Conservation (phyloP, 2,329 filamentous ascomycete species). For the Penicillium sp. region DNA sequence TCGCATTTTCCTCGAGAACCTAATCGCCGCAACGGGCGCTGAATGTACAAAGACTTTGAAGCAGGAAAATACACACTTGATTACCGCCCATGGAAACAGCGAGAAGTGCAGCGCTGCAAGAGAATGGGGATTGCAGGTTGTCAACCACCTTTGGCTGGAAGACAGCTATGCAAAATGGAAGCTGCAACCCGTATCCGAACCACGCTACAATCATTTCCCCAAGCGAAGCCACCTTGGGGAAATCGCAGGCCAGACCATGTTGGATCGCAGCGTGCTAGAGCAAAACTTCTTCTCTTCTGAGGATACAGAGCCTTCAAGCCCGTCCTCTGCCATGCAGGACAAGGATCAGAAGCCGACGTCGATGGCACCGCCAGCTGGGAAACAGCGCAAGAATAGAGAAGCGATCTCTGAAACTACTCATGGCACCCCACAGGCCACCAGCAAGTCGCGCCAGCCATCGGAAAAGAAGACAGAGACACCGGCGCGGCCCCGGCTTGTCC, state of each 20-base stretch:
- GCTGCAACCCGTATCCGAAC: conserved; percentile 63
- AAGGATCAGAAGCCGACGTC: conserved; percentile 32
- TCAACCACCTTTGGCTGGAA: conserved; percentile 96
- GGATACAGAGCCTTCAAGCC: conserved; percentile 17
- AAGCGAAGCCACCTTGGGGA: conserved; percentile 85
- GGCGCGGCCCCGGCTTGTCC: conserved; percentile 45
- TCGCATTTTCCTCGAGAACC: conserved; percentile 84
- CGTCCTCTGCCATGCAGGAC: conserved; percentile 30
- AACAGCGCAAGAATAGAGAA: conserved; percentile 16
- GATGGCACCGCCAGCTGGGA: conserved; percentile 21
- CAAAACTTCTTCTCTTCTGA: conserved; percentile 56
- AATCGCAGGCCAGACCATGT: conserved; percentile 79
- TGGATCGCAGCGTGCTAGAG: conserved; percentile 68
- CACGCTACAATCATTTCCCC: conserved; percentile 80
- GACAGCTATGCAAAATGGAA: conserved; percentile 91
- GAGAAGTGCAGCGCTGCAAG: conserved; percentile 89
- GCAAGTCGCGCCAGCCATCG: conserved; percentile 26
- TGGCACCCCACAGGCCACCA: conserved; percentile 24
- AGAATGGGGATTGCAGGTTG: conserved; percentile 84
- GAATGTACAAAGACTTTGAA: conserved; percentile 94
- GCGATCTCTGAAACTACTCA: conserved; percentile 16
- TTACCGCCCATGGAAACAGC: conserved; percentile 81
- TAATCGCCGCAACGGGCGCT: conserved; percentile 76
- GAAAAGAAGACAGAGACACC: conserved; percentile 48
- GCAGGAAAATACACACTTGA: conserved; percentile 88